Evolutionary conservation across 371 early-diverging fungal genomes (phyloP).

Genomic region (Capillidium heterosporum): DNA sequence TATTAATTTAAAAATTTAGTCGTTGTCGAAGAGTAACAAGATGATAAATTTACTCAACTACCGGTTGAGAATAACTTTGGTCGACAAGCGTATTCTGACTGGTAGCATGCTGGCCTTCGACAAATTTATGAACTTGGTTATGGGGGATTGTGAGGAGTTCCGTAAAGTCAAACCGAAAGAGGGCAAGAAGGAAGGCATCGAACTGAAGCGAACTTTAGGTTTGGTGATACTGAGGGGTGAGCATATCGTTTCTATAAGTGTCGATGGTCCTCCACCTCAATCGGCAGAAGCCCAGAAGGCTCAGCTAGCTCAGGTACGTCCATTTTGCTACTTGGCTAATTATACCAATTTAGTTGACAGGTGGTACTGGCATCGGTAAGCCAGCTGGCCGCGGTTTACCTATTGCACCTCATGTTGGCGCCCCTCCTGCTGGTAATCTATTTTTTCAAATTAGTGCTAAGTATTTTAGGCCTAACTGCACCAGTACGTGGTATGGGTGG

Average conservation of each 20-base stretch:
- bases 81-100: slow-evolving; percentile 77
- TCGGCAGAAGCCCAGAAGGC: slow-evolving; percentile 32
- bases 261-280: slow-evolving; percentile 85
- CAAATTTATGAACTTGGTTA: slow-evolving; percentile 94
- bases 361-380: slow-evolving; percentile 59
- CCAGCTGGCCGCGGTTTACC: slow-evolving; percentile 88
- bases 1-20: too few relatives aligned
- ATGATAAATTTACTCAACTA: slow-evolving; percentile 89
- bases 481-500: slow-evolving; percentile 88
- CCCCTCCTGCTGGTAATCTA: slow-evolving; percentile 7
- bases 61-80: slow-evolving; percentile 78
- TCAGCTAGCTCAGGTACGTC: slow-evolving; percentile 17
- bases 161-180: slow-evolving; percentile 62
- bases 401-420: slow-evolving; percentile 35
- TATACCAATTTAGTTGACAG: slow-evolving; percentile 16
- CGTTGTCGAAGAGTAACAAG: slow-evolving; percentile 56
- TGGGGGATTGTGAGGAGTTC: slow-evolving; percentile 93
- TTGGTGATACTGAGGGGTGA: slow-evolving; percentile 90
- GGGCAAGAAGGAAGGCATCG: slow-evolving; percentile 25
- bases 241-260: slow-evolving; percentile 72
- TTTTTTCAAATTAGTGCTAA: not conserved
- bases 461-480: slow-evolving; percentile 47
- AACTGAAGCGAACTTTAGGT: slow-evolving; percentile 80
- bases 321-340: not conserved
- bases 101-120: slow-evolving; percentile 97